Evolutionary conservation across 129 eudicot species (phyloP), one percentile per base, ranked within the genome.

Genomic region (Tagetes patula): DNA sequence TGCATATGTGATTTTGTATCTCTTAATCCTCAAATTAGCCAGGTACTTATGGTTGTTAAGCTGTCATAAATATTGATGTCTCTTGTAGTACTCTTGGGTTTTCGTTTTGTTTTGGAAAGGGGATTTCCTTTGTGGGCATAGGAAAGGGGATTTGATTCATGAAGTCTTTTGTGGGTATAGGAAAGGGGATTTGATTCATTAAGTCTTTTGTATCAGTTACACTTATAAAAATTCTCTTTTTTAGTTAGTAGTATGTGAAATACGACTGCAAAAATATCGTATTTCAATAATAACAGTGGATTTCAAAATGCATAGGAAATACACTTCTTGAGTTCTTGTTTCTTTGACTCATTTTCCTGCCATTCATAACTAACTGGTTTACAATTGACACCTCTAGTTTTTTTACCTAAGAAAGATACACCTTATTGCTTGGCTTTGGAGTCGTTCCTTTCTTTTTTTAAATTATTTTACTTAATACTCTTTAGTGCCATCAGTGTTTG

Each of bases 1-100:
- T 95, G 97, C 85, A 83, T 95, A 62, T 95, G 91, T 85, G 79
- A 82, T 76, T 90, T 86, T 72, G 67, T 95, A 66, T 74, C 74
- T 71, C 84, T 95, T 37, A 76, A 73, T 56, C 96, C 99, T 41
- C 88, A 83, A 67, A 80, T 86, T 56, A 85, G 97, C 76, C 99
- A 95, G 97, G 99, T 95, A 75, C 76, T 64, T 77, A 30, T 40
- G 33, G 4, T 77, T 74, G 37, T 60, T 48, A 65, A 38, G 48
- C 53, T 54, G n/a, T 31, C 11, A 75, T 50, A 37, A 53, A 8
- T 30, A 40, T 37, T 30, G 8, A 63, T 43, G 41, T 71, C 49
- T 47, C 48, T 47, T 59, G 61, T 67, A 32, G 45, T 75, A 74
- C 68, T 53, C 72, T 66, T 33, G 69, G 58, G 9, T n/a, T 30